Conservation (phyloP, 192 early-diverging fungal species). For the Entophlyctis luteolus region DNA sequence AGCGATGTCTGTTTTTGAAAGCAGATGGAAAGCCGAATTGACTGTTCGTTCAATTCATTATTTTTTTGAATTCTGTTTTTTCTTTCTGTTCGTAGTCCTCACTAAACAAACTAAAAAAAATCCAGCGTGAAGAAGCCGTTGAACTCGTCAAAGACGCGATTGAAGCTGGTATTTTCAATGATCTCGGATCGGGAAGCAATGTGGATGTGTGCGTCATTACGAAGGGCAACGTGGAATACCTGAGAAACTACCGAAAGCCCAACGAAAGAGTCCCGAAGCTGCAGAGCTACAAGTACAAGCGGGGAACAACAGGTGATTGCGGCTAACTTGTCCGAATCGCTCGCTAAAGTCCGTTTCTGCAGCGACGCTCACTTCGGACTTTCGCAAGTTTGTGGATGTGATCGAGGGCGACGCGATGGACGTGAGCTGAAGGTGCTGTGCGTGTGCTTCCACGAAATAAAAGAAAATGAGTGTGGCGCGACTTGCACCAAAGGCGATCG, state of each 20-base stretch:
- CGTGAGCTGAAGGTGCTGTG: conserved; percentile 16
- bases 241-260: conserved; percentile 80
- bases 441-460: too few relatives aligned
- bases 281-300: conserved; percentile 65
- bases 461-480: too few relatives aligned
- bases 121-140: conserved; percentile 83
- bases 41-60: conserved; percentile 37
- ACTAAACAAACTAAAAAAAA: too few relatives aligned
- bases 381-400: conserved; percentile 57
- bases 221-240: conserved; percentile 75
- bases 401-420: conserved; percentile 68
- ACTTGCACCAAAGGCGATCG: too few relatives aligned
- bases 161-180: conserved; percentile 97
- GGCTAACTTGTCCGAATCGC: not conserved
- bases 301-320: conserved; percentile 38
- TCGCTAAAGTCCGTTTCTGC: not conserved
- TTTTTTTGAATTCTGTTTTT: not conserved
- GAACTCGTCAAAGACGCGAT: conserved; percentile 89
- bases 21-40: conserved; percentile 73
- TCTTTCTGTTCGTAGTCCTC: not conserved
- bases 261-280: conserved; percentile 86
- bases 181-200: conserved; percentile 94
- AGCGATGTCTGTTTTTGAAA: conserved; percentile 95
- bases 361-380: conserved; percentile 55
- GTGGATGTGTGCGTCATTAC: conserved; percentile 93